Percentiles rank a stretch among this genome's conserved stretches.
Conservation (phyloP, 2,329 filamentous ascomycete species). For the Aspergillus quadrilineatus region DNA sequence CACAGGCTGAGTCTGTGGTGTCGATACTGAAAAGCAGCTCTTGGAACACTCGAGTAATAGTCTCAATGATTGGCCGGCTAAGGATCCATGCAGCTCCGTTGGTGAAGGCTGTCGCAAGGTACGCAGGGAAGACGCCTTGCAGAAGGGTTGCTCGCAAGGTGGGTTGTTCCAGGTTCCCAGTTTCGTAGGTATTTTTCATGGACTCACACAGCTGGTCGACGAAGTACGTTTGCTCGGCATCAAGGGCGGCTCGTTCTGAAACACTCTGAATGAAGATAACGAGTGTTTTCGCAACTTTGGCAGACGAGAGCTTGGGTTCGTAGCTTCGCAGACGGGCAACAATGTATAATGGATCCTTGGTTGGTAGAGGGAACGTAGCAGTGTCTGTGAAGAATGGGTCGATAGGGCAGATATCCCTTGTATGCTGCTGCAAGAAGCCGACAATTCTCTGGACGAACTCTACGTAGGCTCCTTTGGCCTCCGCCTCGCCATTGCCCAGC, state of each 20-base stretch:
- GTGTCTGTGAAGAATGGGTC: constrained; percentile 63
- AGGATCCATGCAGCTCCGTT: constrained; percentile 53
- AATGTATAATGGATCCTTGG: constrained; percentile 61
- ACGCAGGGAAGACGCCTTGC: constrained; percentile 57
- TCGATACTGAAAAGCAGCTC: constrained; percentile 49
- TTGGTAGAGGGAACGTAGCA: constrained; percentile 59
- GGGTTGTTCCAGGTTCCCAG: constrained; percentile 39
- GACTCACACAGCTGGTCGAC: constrained; percentile 54
- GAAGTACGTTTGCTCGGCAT: constrained; percentile 58
- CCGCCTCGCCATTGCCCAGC: constrained; percentile 39
- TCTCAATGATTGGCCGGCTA: constrained; percentile 53
- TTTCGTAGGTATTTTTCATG: constrained; percentile 47
- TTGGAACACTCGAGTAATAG: constrained; percentile 44
- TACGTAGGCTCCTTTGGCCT: constrained; percentile 55
- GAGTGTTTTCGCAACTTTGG: constrained; percentile 54
- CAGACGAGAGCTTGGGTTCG: constrained; percentile 51
- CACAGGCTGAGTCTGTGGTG: constrained; percentile 39
- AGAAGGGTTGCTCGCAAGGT: constrained; percentile 54
- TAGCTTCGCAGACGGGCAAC: constrained; percentile 62
- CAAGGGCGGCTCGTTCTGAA: constrained; percentile 57
- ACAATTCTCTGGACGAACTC: constrained; percentile 62
- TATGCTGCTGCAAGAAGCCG: constrained; percentile 61
- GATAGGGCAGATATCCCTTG: constrained; percentile 54
- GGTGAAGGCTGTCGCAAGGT: constrained; percentile 51
- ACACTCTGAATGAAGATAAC: constrained; percentile 60